Conservation (phyloP, 805 yeast species). For the Diddensiella santjacobensis region DNA sequence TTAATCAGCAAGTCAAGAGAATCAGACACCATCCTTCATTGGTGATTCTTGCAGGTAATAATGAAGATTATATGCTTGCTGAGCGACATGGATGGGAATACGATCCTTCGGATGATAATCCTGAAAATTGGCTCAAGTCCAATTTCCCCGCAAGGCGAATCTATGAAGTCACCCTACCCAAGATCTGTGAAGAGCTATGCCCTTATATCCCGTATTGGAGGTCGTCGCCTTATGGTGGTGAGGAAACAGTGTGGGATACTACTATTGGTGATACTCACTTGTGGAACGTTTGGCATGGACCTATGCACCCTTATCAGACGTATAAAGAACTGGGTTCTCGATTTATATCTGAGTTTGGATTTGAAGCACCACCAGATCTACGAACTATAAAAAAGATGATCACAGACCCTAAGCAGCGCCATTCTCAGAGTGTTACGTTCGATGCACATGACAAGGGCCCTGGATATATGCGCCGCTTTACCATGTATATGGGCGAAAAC, state of each 20-base stretch:
- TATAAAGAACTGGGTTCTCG: conserved; percentile 46
- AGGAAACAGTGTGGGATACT: conserved; percentile 34
- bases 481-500: conserved; percentile 46
- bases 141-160: conserved; percentile 42
- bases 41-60: conserved; percentile 43
- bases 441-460: conserved; percentile 49
- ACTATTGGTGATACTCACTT: conserved; percentile 50
- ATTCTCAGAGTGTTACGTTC: conserved; percentile 43
- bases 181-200: conserved; percentile 27
- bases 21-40: conserved; percentile 41
- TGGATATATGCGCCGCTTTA: conserved; percentile 45
- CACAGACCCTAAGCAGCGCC: conserved; percentile 37
- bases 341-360: conserved; percentile 53
- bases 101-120: conserved; percentile 27
- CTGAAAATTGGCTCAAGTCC: conserved; percentile 19
- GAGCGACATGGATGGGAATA: conserved; percentile 34
- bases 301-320: conserved; percentile 46
- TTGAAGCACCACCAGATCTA: conserved; percentile 43
- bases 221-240: conserved; percentile 47
- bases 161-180: conserved; percentile 41
- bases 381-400: conserved; percentile 39
- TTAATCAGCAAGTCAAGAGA: conserved; percentile 38
- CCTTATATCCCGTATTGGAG: conserved; percentile 39
- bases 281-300: conserved; percentile 58
- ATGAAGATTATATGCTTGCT: conserved; percentile 46